phyloP scores from a whole-genome alignment of 768 basidiomycete genomes.

The Harrya chromipes region DNA sequence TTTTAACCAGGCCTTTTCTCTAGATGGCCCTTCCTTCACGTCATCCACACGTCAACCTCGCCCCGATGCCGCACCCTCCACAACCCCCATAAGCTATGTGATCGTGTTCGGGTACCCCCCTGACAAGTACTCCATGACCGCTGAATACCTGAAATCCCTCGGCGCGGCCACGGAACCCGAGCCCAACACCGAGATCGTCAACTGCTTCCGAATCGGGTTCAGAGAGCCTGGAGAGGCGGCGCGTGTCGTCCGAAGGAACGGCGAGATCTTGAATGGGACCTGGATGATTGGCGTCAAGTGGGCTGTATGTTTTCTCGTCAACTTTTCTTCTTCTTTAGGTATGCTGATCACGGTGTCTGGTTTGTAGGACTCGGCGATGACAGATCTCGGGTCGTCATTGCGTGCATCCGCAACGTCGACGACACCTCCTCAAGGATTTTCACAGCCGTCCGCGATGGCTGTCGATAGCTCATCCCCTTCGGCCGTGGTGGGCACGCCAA shows the following conservation, averaged over 20 bases:
- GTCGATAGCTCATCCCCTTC: conserved; percentile 41
- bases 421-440: conserved; percentile 8
- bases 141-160: conserved; percentile 72
- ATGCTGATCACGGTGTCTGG: too few species aligned
- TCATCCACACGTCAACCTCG: conserved; percentile 18
- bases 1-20: conserved; percentile 18
- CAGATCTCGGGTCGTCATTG: conserved; percentile 42
- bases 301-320: conserved; percentile 54
- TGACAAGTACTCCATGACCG: conserved; percentile 68
- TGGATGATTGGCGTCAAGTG: conserved; percentile 89
- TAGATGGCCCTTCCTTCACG: conserved; percentile 17
- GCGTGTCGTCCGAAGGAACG: conserved; percentile 78
- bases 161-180: conserved; percentile 70
- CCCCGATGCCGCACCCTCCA: conserved; percentile 24
- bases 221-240: conserved; percentile 67
- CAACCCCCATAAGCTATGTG: conserved; percentile 53
- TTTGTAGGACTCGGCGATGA: conserved; percentile 56
- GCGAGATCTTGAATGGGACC: conserved; percentile 68
- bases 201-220: conserved; percentile 83
- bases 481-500: conserved; percentile 63
- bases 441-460: conserved; percentile 42
- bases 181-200: conserved; percentile 62
- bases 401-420: conserved; percentile 9
- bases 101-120: conserved; percentile 88
- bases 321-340: background rate